phyloP scores from a whole-genome alignment of 176 grass and related monocot species.

The Miscanthus lutarioriparius region DNA sequence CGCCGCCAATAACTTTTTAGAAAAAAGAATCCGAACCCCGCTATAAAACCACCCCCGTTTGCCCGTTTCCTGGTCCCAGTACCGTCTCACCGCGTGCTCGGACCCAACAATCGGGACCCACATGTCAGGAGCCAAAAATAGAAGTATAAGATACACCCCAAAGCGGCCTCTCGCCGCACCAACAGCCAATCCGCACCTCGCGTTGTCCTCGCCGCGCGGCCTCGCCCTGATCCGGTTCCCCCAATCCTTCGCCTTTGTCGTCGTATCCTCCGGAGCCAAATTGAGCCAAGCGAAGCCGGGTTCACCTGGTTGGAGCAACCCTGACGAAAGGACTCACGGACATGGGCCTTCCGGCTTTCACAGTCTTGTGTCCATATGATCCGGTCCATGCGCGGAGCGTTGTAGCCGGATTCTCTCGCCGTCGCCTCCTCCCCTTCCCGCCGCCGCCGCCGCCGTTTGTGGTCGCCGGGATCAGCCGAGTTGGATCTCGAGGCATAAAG shows the following conservation, averaged over 20 bases:
- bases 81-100: conserved; percentile 5
- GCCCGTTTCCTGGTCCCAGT: not conserved
- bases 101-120: not conserved
- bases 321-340: no score
- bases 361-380: no score
- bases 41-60: not conserved
- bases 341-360: no score
- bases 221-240: conserved; percentile 22
- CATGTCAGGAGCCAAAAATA: not conserved
- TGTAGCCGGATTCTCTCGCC: not conserved
- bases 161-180: not conserved
- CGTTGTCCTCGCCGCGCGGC: not conserved
- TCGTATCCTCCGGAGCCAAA: no score
- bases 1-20: not conserved
- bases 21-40: not conserved
- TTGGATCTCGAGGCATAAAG: conserved; percentile 46
- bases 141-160: not conserved
- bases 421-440: not conserved
- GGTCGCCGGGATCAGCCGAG: conserved; percentile 38
- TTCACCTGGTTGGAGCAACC: no score
- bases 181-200: conserved; percentile 7
- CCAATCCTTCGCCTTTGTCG: conserved; percentile 13
- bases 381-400: conserved; percentile 8
- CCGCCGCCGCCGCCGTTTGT: not conserved
- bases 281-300: not conserved